Evolutionary conservation across 306 rosid genomes (phyloP), one percentile per base, ranked within the genome.

Genomic region (Casuarina equisetifolia): DNA sequence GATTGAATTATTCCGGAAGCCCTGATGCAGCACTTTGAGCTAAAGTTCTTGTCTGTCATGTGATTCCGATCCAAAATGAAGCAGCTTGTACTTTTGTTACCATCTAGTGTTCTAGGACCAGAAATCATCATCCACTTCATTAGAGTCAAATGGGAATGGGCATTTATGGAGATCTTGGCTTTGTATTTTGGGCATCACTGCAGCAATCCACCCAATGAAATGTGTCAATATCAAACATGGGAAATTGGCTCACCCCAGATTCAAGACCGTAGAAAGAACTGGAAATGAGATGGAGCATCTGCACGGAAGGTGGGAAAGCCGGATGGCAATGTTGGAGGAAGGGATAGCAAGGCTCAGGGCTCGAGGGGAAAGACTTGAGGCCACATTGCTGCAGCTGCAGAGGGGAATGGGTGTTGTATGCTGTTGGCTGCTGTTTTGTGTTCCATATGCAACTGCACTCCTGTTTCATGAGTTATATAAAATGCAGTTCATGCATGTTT

Each of bases 161-260:
- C 42, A 59, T 25, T 35, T 59, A 11, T 42, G 10, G 42, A 11
- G 10, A 11, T 3, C 20, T 45, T 16, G 20, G 51, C 44, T 70
- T 7, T 32, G 64, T 49, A 51, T 32, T 19, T 50, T 46, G 43
- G 3, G 20, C n/a, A 19, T 16, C n/a, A 6, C 64, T 11, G 50
- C 78, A 50, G 58, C 74, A 46, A 11, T 12, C 68, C 43, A 9
- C 49, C 52, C 13, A 70, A 13, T 73, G 49, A 44, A 45, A 79
- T 79, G 82, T 79, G 82, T 73, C 63, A 38, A 39, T 66, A 63
- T 72, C 78, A 73, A 64, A 38, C 74, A 9, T 73, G 78, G 78
- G 78, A 79, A 73, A 73, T 63, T 32, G 74, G 67, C 32, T 40
- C 78, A 44, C 78, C 46, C 8, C 77, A 52, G 9, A 20, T 48